These are phyloP conservation scores for Lactarius quietus DNA, from an alignment of 768 basidiomycete genomes.

Conservation along the genomic window DNA sequence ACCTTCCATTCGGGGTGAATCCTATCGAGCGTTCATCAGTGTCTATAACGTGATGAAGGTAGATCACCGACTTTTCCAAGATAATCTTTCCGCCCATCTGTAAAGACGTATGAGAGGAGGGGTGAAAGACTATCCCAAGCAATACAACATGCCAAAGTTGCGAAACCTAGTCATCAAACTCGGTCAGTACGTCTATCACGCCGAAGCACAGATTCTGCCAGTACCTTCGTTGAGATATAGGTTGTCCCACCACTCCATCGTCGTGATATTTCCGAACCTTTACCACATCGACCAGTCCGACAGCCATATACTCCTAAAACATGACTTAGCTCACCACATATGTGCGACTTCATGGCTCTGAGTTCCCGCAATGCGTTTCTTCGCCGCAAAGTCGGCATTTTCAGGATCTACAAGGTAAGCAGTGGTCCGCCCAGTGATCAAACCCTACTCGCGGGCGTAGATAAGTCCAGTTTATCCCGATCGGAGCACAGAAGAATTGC, in stretches of 20 bases:
- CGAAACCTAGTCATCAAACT: slow-evolving; percentile 70
- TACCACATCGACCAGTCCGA: slow-evolving; percentile 3
- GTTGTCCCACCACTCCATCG: slow-evolving; percentile 92
- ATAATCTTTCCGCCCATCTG: slow-evolving; percentile 50
- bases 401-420: slow-evolving; percentile 79
- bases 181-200: slow-evolving; percentile 9
- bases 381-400: slow-evolving; percentile 64
- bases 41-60: neutral
- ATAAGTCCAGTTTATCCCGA: neutral
- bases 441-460: slow-evolving; percentile 41
- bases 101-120: slow-evolving; percentile 9
- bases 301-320: neutral
- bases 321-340: slow-evolving; percentile 53
- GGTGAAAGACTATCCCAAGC: slow-evolving; percentile 19
- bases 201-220: slow-evolving; percentile 29
- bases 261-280: slow-evolving; percentile 90
- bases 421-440: slow-evolving; percentile 85
- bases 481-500: neutral
- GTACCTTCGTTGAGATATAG: slow-evolving; percentile 85
- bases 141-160: slow-evolving; percentile 54
- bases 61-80: slow-evolving; percentile 6
- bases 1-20: slow-evolving; percentile 86
- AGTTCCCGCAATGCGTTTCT: slow-evolving; percentile 71
- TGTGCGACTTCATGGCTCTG: slow-evolving; percentile 88
- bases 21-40: slow-evolving; percentile 34